Conservation (phyloP, 257 asterid genomes). For the Vinca minor region DNA sequence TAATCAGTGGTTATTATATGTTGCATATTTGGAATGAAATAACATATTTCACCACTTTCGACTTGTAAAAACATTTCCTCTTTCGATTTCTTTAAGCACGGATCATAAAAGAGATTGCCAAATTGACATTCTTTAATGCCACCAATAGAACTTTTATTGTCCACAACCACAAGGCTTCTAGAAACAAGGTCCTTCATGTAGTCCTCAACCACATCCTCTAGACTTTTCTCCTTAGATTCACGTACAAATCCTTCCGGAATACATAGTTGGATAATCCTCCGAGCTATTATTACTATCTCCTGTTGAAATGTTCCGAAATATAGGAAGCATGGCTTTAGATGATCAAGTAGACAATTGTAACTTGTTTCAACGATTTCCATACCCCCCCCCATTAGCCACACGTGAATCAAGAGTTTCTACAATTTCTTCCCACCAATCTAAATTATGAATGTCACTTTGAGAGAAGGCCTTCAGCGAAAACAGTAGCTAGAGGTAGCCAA, state of each 20-base stretch:
- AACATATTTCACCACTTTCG: no score
- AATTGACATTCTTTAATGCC: no score
- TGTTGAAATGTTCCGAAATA: constrained; percentile 11
- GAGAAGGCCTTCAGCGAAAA: background rate
- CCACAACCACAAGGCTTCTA: constrained; percentile 2
- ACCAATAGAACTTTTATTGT: no score
- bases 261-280: constrained; percentile 1
- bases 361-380: background rate
- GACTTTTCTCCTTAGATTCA: background rate
- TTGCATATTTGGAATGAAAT: no score
- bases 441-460: background rate
- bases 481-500: constrained; percentile 6
- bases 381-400: background rate
- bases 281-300: constrained; percentile 1
- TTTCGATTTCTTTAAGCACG: no score
- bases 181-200: constrained; percentile 7
- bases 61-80: no score
- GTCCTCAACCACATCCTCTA: constrained; percentile 4
- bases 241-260: constrained; percentile 10
- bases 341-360: background rate
- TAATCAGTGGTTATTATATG: no score
- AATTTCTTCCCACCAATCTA: constrained; percentile 2
- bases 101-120: no score
- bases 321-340: constrained; percentile 15
- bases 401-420: constrained; percentile 4